Base-by-base conservation (phyloP, 768 basidiomycete genomes). In the Mrakia hoshinonis region DNA sequence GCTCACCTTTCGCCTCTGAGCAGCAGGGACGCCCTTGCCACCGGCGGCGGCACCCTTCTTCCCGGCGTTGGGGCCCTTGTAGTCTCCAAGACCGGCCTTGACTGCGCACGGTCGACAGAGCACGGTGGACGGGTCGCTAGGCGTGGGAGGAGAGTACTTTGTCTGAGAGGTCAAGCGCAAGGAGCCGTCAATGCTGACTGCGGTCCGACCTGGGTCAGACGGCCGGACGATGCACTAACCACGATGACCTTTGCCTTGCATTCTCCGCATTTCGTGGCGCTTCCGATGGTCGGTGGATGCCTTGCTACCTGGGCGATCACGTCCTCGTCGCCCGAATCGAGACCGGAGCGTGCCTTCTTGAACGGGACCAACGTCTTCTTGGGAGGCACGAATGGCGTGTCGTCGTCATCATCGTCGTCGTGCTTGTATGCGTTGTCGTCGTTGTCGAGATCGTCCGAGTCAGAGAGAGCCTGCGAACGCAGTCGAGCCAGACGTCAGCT, bases 241-340 rank as follows among this genome's bases (percentile, higher is more conserved):
- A 94, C 89, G 20, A 91, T 91, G 77, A 95, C 96, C 75, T 88
- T 86, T 71, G 89, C 87, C 64, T 84, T 83, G 78, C 95, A 99
- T 68, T 84, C 84, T 1, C 87, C 90, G 77, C 96, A 99, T 9
- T 83, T 81, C 74, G 87, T 87, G 68, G 94, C 89, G 74, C 86
- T 87, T 0, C 95, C 95, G 4, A 88, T 82, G 46, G 60, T 26
- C 24, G 49, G n/a, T 51, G 48, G 29, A 43, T 36, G 39, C 26
- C n/a, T 29, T 1, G 11, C 55, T 9, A 7, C 46, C 64, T 66
- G 48, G 60, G 24, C 34, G 18, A 11, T 4, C 12, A 12, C 38
- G 60, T 12, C 60, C 47, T 66, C 46, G 15, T 46, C 34, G 9
- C 4, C 29, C 7, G 43, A 20, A 47, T 43, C 39, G 46, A 39